Evolutionary conservation across 1,139 yeast genomes (phyloP), one percentile per base, ranked within the genome.

Genomic region (Lodderomyces margitis): DNA sequence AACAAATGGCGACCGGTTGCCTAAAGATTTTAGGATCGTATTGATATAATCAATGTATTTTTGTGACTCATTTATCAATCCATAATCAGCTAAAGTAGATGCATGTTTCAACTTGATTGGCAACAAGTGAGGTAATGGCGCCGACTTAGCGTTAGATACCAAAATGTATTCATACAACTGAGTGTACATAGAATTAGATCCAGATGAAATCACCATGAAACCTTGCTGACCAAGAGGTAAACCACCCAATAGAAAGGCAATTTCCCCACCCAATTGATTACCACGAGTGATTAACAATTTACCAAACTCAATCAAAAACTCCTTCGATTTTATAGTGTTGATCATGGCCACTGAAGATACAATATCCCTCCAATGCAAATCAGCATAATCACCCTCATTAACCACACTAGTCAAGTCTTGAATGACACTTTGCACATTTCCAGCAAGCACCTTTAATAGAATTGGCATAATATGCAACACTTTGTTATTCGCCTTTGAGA

Each of bases 101-200:
- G 92, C 89, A 55, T 83, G 87, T 35, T 70, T 71, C 32, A 84
- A 66, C 53, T 82, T 83, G 52, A 75, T 62, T 1, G 77, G 68
- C 16, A 78, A 61, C 50, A 83, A 58, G 51, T 83, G 87, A 0
- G 83, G 75, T 45, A 74, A 69, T 1, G 76, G 77, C 38, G 54
- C 52, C 11, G 64, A 50, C 5, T 62, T 57, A 2, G 61, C 47
- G 4, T 58, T 52, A 14, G 64, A 55, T 28, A 62, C 58, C 36
- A 77, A 55, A 12, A 75, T 58, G 52, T 72, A 83, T 55, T 87
- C 96, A 57, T 85, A 87, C 9, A 87, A 66, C 58, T 91, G 96
- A 15, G 83, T 75, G 53, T 83, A 74, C 38, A 82, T 57, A 34
- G 54, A 46, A 21, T 48, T 41, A n/a, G 48, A 39, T 2, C 58